These are phyloP conservation scores for Ligustrum vulgare DNA, from an alignment of 257 asterid genomes.

Conservation along the genomic window DNA sequence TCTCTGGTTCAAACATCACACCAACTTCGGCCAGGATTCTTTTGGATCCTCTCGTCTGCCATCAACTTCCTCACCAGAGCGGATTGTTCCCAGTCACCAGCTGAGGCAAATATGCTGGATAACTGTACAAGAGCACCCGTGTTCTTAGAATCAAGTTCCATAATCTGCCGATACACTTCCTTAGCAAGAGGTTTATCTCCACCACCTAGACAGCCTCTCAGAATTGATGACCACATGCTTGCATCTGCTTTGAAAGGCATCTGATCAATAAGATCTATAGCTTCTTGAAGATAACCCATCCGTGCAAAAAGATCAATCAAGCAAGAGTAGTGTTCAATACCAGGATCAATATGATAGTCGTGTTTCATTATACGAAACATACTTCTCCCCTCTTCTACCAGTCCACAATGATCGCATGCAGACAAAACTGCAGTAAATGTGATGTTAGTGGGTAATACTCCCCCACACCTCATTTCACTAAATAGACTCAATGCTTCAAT, in stretches of 20 bases:
- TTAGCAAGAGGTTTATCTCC: conserved; percentile 57
- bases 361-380: conserved; percentile 69
- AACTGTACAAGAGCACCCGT: conserved; percentile 74
- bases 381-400: conserved; percentile 72
- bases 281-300: conserved; percentile 63
- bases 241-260: conserved; percentile 66
- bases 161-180: conserved; percentile 51
- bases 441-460: conserved; percentile 49
- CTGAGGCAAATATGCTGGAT: conserved; percentile 65
- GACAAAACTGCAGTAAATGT: conserved; percentile 84
- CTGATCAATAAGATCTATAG: conserved; percentile 52
- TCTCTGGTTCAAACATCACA: conserved; percentile 31
- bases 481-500: conserved; percentile 62
- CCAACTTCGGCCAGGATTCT: conserved; percentile 85
- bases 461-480: conserved; percentile 52
- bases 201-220: conserved; percentile 72
- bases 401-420: conserved; percentile 92
- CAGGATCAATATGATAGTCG: conserved; percentile 58
- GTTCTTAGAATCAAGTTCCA: conserved; percentile 67
- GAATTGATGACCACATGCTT: conserved; percentile 72
- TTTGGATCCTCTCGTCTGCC: conserved; percentile 57
- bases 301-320: conserved; percentile 82
- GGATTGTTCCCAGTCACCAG: conserved; percentile 74
- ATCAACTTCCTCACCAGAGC: conserved; percentile 65
- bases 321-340: conserved; percentile 89